Conservation (phyloP, 495 filamentous ascomycete genomes). For the Xylaria venustula region DNA sequence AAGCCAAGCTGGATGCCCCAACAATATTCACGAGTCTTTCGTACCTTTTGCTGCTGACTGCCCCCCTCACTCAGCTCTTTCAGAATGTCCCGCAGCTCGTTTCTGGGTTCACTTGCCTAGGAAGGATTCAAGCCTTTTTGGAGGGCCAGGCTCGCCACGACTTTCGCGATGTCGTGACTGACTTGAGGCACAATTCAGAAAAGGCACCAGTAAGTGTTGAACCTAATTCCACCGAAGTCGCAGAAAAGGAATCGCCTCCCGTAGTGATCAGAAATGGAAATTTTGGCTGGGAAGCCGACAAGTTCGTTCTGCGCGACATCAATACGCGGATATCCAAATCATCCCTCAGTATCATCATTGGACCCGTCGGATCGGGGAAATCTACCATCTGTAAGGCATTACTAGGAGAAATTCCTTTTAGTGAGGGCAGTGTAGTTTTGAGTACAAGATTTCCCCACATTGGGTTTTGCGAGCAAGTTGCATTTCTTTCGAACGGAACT, state of each 20-base stretch:
- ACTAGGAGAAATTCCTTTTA: slow-evolving; percentile 46
- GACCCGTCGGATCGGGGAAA: slow-evolving; percentile 52
- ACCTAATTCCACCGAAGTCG: background rate
- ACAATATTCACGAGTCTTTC: slow-evolving; percentile 60
- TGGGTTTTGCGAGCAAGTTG: slow-evolving; percentile 32
- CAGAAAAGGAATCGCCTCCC: background rate
- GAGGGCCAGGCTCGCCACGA: slow-evolving; percentile 35
- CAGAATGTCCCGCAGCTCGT: slow-evolving; percentile 53
- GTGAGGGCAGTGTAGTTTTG: slow-evolving; percentile 20
- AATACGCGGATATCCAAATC: slow-evolving; percentile 31
- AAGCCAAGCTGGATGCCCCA: slow-evolving; percentile 33
- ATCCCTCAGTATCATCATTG: slow-evolving; percentile 43
- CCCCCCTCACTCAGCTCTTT: slow-evolving; percentile 56
- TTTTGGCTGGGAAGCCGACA: slow-evolving; percentile 47
- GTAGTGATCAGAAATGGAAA: slow-evolving; percentile 29
- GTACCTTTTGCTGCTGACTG: slow-evolving; percentile 57
- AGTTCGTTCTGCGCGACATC: slow-evolving; percentile 34
- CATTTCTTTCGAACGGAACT: slow-evolving; percentile 58
- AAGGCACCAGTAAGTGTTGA: slow-evolving; percentile 22
- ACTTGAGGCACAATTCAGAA: slow-evolving; percentile 6
- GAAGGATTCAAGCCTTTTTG: slow-evolving; percentile 59
- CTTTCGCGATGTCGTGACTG: background rate
- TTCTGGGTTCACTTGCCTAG: slow-evolving; percentile 56
- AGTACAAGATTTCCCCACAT: slow-evolving; percentile 5
- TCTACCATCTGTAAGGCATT: slow-evolving; percentile 49